Evolutionary conservation across 129 eudicot species (phyloP), one percentile per base, ranked within the genome.

Genomic region (Cynara cardunculus): DNA sequence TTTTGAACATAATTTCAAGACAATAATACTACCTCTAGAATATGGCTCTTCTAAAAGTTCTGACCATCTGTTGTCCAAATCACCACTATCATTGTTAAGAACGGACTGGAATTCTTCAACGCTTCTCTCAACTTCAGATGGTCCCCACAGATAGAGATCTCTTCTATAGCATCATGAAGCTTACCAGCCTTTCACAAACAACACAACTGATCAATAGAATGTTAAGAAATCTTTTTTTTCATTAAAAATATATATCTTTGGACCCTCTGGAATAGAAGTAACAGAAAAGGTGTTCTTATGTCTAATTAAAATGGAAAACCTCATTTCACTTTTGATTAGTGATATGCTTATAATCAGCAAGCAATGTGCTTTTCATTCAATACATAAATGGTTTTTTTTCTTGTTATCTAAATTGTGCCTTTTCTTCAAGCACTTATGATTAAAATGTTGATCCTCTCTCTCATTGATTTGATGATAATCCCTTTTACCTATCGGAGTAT

Each of bases 41-140:
- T 93, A 91, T 74, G 98, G 98, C 78, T 89, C 84, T 83, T 89
- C 89, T 71, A 93, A 84, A 34, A 93, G 92, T 77, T 91, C 98
- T 61, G 87, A 76, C 98, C 98, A 93, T 61, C 87, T 91, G 88
- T 92, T 89, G 25, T 89, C 89, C 83, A 93, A 76, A 83, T 89
- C 92, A 86, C 78, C 92, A 68, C 96, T 92, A 65, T 93, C 96
- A 72, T 86, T 86, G 59, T 72, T 82, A 34, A 87, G 88, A 80
- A 93, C 94, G 18, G 94, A 86, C 65, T 89, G 88, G 78, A 93
- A 89, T 84, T 93, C 96, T 79, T 86, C 90, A 66, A 93, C 85
- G 71, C 94, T 91, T 84, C 76, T 81, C 44, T 89, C 89, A 27
- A 93, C 94, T 81, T 89, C 68, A 25, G 88, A 85, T 28, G 88